Evolutionary conservation across 2,329 filamentous ascomycete genomes (phyloP).

Genomic region (Blastomyces emzantsi): DNA sequence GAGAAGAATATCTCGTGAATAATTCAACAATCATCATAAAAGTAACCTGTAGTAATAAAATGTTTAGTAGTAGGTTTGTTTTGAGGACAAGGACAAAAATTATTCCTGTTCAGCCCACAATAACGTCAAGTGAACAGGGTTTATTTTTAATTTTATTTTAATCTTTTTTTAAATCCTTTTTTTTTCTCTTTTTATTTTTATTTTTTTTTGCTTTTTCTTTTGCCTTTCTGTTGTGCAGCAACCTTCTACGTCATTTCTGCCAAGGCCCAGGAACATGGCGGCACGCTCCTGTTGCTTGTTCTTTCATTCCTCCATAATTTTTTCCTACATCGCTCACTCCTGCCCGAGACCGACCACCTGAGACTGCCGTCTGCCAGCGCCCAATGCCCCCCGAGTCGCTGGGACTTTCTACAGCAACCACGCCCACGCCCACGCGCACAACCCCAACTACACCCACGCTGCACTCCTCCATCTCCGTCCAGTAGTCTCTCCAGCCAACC

Average conservation of each 20-base stretch:
- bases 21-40: not conserved
- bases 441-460: not conserved
- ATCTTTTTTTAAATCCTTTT: not conserved
- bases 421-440: no score
- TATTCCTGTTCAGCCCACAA: not conserved
- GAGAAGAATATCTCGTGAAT: not conserved
- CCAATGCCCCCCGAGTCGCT: not conserved
- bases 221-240: not conserved
- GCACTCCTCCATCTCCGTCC: not conserved
- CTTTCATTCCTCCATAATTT: not conserved
- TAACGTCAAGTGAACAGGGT: not conserved
- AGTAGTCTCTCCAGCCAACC: not conserved
- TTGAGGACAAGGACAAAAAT: not conserved
- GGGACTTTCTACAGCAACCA: not conserved
- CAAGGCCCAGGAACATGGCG: slow-evolving; percentile 10
- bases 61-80: not conserved
- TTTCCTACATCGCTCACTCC: not conserved
- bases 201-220: not conserved
- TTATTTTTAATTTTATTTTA: not conserved
- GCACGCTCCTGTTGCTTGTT: not conserved
- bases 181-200: not conserved
- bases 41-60: not conserved
- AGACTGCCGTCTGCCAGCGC: not conserved
- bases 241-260: slow-evolving; percentile 10
- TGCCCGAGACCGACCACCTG: not conserved